Evolutionary conservation across 2,329 filamentous ascomycete species (phyloP), one percentile per base, ranked within the genome.

Genomic region (Neopestalotiopsis sp.): DNA sequence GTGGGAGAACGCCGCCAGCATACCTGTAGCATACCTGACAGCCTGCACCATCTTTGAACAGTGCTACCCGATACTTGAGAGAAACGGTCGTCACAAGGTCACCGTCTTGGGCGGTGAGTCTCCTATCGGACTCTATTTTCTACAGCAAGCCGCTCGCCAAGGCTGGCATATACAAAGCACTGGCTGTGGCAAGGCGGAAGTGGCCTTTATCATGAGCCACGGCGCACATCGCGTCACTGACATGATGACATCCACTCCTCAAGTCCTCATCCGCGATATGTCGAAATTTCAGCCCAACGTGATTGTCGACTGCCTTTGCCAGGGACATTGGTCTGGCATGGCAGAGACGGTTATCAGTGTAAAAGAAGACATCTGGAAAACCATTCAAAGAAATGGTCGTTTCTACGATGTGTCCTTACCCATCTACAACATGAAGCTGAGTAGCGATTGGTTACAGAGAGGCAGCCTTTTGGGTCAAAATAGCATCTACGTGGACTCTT

Each of bases 51-150:
- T 62, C 56, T 66, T 74, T 30, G 69, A 71, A 28, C 67, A 67
- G 61, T 66, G 66, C 58, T 67, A 64, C 49, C 52, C 63, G 1
- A 69, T 66, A 17, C 59, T 69, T 17, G 30, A 62, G 1, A 59
- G 6, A 6, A 17, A 17, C 17, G 10, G 14, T 7, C 17, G 12
- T 2, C 65, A 68, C 38, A 70, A 64, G 42, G 60, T 73, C 14
- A 70, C 67, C 2, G 61, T 75, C 12, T 61, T 74, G 28, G 71
- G 72, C 12, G 73, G 72, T 32, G 72, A 70, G 40, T 74, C 73
- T 1, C 67, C 66, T 17, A 71, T 65, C 1, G 72, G 73, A 7
- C 70, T 74, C 66, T 73, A 74, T 67, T 65, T 66, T 2, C 60
- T 71, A 6, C 63, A 69, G 9, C 52, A 74, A 3, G 74, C 73